Evolutionary conservation across 2,329 filamentous ascomycete genomes (phyloP), one percentile per base, ranked within the genome.

Genomic region (Alternaria sp.): DNA sequence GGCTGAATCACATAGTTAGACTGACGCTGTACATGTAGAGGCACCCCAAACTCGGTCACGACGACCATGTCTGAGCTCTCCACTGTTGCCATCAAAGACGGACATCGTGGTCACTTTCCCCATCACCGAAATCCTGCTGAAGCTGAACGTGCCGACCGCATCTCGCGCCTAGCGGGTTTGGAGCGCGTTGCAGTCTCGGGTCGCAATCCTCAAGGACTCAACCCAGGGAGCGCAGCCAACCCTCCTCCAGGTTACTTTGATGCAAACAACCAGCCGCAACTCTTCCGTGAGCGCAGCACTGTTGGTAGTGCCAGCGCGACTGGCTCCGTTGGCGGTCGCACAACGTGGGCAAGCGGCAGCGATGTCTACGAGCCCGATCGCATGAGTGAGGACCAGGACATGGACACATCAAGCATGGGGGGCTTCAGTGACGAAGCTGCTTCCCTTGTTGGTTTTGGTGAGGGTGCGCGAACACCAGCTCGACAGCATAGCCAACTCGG

Each of bases 41-140:
- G 94, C 73, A 98, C 94, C 3, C 94, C 94, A 3, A 97, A 95
- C 67, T 96, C 93, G 68, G 91, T 91, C 41, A 96, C 92, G 4
- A 97, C 94, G 12, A 96, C 93, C 52, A 89, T 98, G 73, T 97
- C 93, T 26, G 90, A 93, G 41, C 86, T 98, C 48, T 96, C 93
- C 16, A 97, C 94, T 18, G 95, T 93, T 12, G 94, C 94, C 52
- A 97, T 97, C 84, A 97, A 97, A 80, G 94, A 98, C 76, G 94
- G 94, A 70, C 93, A 97, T 75, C 91, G 93, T 62, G 94, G 94
- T 65, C 88, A 93, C 75, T 85, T 90, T 28, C 87, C 88, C 28
- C 85, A 89, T 56, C 80, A 84, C 58, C 85, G 86, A 60, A 78
- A 89, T 20, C 94, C 90, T 71, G 88, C 95, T 62, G 94, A 97